These are phyloP conservation scores for Cynara cardunculus DNA, from an alignment of 129 eudicot species.

Conservation along the genomic window DNA sequence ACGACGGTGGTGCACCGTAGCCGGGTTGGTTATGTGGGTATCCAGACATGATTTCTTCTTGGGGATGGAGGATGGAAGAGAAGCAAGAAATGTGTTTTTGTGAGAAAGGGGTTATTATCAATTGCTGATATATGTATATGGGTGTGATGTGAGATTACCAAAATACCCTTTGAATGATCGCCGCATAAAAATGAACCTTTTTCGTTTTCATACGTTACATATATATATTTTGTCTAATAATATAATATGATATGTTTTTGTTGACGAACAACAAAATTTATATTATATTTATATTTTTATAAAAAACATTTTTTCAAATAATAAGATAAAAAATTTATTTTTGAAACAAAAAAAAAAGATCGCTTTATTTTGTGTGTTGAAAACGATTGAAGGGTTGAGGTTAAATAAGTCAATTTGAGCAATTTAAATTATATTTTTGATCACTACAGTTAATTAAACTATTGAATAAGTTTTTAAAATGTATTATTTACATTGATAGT, in stretches of 20 bases:
- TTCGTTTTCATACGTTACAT: background rate
- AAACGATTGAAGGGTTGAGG: too few species aligned
- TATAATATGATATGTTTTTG: background rate
- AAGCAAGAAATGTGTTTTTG: background rate
- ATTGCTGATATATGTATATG: background rate
- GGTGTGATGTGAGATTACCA: background rate
- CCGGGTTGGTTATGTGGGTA: conserved; percentile 37
- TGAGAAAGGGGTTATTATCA: background rate
- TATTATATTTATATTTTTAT: too few species aligned
- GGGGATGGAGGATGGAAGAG: background rate
- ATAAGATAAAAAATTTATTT: too few species aligned
- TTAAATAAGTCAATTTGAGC: background rate
- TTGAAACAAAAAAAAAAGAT: too few species aligned
- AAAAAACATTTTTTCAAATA: too few species aligned
- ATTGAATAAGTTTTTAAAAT: background rate
- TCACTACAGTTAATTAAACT: too few species aligned
- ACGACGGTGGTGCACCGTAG: conserved; percentile 43
- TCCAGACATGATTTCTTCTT: conserved; percentile 21
- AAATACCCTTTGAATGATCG: background rate
- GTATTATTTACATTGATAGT: background rate
- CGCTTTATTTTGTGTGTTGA: too few species aligned
- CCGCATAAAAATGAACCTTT: background rate
- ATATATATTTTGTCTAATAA: too few species aligned
- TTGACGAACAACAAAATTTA: background rate
- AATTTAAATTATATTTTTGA: too few species aligned